phyloP scores from a whole-genome alignment of 805 yeast species.

The Teunomyces pallodes region DNA sequence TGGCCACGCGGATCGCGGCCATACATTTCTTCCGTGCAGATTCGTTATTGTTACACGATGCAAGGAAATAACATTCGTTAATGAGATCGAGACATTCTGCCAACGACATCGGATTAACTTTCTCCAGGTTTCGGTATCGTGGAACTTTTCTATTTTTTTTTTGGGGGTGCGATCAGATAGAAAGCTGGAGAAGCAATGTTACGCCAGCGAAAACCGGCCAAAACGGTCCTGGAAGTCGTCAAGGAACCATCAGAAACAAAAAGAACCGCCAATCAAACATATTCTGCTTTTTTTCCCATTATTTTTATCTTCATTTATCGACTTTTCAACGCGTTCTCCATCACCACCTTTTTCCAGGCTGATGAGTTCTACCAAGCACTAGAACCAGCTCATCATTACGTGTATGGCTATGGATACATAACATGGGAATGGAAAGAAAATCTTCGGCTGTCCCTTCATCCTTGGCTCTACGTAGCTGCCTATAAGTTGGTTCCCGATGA shows the following conservation, averaged over 20 bases:
- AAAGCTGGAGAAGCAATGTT: background rate
- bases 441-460: slow-evolving; percentile 77
- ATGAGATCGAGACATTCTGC: slow-evolving; percentile 2
- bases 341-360: slow-evolving; percentile 84
- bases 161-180: background rate
- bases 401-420: slow-evolving; percentile 74
- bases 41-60: background rate
- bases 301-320: slow-evolving; percentile 39
- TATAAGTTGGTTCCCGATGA: slow-evolving; percentile 20
- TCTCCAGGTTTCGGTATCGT: background rate
- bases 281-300: slow-evolving; percentile 8
- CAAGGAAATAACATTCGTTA: background rate
- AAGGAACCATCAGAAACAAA: too few relatives aligned
- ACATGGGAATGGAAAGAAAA: slow-evolving; percentile 95
- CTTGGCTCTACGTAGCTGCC: slow-evolving; percentile 59
- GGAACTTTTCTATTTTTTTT: background rate
- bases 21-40: background rate
- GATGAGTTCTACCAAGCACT: slow-evolving; percentile 93
- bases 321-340: slow-evolving; percentile 59
- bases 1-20: background rate
- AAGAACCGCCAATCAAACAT: background rate
- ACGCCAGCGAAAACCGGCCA: background rate
- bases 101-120: background rate
- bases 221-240: background rate
- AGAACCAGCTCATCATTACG: slow-evolving; percentile 82